Base-by-base conservation (phyloP, 345 rosid species). In the Eucalyptus regnans region DNA sequence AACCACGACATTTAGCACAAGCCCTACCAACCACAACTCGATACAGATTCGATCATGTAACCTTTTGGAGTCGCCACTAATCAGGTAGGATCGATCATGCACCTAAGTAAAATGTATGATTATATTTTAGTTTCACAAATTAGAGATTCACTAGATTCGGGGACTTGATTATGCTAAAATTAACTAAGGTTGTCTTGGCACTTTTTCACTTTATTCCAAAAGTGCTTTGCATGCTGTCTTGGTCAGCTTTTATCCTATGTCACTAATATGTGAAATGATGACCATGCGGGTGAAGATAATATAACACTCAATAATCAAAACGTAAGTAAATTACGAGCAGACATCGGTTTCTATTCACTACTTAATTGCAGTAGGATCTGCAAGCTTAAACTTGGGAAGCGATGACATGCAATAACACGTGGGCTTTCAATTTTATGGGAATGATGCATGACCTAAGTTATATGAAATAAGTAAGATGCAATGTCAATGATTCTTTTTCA, bases 21-120 rank as follows among this genome's bases (percentile, higher is more conserved):
- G 58, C 25, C 58, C 58, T 52, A 52, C 58, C 58, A 52, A 52
- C 25, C 25, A 52, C 58, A 52, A 52, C 58, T 52, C 5, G 1
- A 18, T 52, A 52, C 18, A 52, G 0, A 52, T 52, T 52, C 2
- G 0, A 3, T 52, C 25, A 52, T 8, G 10, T 52, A 52, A 18
- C 0, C 0, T 52, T 52, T 52, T 52, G 4, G 1, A 52, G 25
- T 18, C 9, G 2, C 1, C 9, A 52, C 9, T 52, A 52, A 18
- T 52, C 0, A 52, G 1, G 0, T 52, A 3, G 0, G 5, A 52
- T 52, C 2, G 25, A 52, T 52, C 1, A 17, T 0, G 1, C 62
- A 56, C 62, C 12, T 6, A 56, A 56, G 62, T 56, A 56, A 56
- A 56, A 2, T 56, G 27, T 22, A 23, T 4, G 62, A 56, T 20